These are phyloP conservation scores for Phytopythium sindhum DNA, from an alignment of 352 stramenopile genomes.

Conservation along the genomic window DNA sequence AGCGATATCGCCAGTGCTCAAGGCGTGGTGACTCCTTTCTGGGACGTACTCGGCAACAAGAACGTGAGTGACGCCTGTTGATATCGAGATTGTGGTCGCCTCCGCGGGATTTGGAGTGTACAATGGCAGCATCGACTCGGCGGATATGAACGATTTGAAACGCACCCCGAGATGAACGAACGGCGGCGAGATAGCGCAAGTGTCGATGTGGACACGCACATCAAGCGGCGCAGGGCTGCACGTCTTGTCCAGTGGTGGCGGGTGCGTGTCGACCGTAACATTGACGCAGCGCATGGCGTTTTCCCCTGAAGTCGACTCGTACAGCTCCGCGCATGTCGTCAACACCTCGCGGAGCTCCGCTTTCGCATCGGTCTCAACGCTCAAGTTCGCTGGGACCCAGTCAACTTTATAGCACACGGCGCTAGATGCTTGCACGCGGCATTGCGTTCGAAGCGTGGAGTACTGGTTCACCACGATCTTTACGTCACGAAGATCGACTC, in stretches of 20 bases:
- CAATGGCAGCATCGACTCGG: conserved; percentile 31
- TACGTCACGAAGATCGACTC: conserved; percentile 37
- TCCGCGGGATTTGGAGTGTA: conserved; percentile 24
- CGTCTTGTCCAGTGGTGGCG: not conserved
- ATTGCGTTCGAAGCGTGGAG: conserved; percentile 51
- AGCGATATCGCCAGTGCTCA: too few relatives aligned
- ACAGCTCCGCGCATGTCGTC: conserved; percentile 34
- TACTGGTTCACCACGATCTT: conserved; percentile 36
- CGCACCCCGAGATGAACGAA: conserved; percentile 48
- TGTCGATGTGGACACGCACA: conserved; percentile 58
- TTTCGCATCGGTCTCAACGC: not conserved
- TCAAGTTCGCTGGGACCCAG: not conserved
- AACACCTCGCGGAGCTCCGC: conserved; percentile 15
- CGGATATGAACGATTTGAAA: conserved; percentile 40
- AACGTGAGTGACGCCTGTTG: conserved; percentile 56
- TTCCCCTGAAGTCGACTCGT: conserved; percentile 13
- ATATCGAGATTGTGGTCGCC: conserved; percentile 54
- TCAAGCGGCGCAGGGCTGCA: conserved; percentile 25
- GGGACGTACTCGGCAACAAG: conserved; percentile 45
- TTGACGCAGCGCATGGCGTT: conserved; percentile 16
- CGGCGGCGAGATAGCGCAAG: conserved; percentile 45
- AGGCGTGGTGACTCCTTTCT: not conserved
- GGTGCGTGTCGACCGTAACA: conserved; percentile 7
- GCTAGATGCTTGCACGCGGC: conserved; percentile 32
- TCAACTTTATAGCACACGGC: conserved; percentile 55